phyloP scores from a whole-genome alignment of 768 basidiomycete species.

The Steccherinum ochraceum region DNA sequence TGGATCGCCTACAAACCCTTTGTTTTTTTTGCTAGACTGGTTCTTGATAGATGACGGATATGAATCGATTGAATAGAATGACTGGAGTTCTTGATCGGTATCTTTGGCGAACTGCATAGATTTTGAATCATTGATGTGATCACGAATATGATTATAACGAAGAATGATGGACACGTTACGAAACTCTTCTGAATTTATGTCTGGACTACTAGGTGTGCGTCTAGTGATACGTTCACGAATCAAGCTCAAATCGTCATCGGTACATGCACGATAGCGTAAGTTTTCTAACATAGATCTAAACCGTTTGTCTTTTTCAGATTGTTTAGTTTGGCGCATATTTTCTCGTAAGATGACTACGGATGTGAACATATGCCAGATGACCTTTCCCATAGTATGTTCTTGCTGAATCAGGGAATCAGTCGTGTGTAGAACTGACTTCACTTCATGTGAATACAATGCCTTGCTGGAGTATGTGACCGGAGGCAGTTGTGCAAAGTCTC shows the following conservation, averaged over 20 bases:
- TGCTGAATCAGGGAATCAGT: slow-evolving; percentile 1
- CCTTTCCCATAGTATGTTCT: slow-evolving; percentile 9
- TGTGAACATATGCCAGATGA: slow-evolving; percentile 14
- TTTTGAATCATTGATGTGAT: not conserved
- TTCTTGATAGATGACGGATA: not conserved
- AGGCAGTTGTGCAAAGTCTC: slow-evolving; percentile 38
- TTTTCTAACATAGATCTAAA: slow-evolving; percentile 28
- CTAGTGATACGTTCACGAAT: slow-evolving; percentile 7
- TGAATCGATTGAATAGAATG: not conserved
- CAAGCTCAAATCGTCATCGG: slow-evolving; percentile 29
- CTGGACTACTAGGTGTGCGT: not conserved
- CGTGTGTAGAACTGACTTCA: not conserved
- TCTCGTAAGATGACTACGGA: slow-evolving; percentile 14
- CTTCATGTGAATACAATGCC: slow-evolving; percentile 15
- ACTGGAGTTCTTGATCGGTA: not conserved
- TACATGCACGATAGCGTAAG: slow-evolving; percentile 34
- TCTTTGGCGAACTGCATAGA: not conserved
- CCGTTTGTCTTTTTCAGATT: slow-evolving; percentile 19
- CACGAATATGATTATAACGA: not conserved
- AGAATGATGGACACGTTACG: not conserved
- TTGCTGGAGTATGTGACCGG: slow-evolving; percentile 1
- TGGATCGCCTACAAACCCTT: not conserved
- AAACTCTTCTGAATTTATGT: slow-evolving; percentile 2
- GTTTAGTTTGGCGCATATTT: slow-evolving; percentile 12
- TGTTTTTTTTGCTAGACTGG: not conserved